Percentiles rank a stretch among this genome's conserved stretches.
Evolutionary conservation across 2,329 filamentous ascomycete genomes (phyloP).

Genomic region (Botrytis medusae): DNA sequence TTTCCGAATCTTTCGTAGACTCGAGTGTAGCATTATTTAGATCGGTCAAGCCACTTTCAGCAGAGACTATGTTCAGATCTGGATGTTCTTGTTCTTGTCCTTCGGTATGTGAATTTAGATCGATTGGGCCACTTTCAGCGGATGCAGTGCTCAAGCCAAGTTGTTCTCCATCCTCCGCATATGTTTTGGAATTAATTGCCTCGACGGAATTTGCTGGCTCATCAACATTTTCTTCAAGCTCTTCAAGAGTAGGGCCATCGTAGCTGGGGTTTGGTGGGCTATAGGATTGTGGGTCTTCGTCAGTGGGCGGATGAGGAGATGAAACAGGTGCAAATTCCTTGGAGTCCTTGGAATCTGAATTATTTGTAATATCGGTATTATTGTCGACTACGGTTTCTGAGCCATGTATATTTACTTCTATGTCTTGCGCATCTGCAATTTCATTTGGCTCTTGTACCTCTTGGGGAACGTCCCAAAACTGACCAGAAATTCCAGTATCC

Average conservation of each 20-base stretch:
- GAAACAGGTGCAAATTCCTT: not conserved
- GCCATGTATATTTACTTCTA: constrained; percentile 9
- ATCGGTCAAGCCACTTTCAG: not conserved
- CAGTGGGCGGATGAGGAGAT: constrained; percentile 10
- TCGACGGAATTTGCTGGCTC: not conserved
- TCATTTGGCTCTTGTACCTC: constrained; percentile 1
- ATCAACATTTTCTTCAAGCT: not conserved
- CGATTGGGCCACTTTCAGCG: not conserved
- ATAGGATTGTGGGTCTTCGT: not conserved
- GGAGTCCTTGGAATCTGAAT: not conserved
- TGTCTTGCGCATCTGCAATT: not conserved
- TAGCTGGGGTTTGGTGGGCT: constrained; percentile 2
- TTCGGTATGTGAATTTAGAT: not conserved
- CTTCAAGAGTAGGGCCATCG: not conserved
- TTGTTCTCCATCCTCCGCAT: not conserved
- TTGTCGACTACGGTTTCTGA: constrained; percentile 3
- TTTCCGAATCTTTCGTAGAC: not conserved
- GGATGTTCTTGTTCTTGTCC: not conserved
- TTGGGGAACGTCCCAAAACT: constrained; percentile 11
- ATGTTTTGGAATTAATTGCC: not conserved
- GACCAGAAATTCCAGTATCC: constrained; percentile 8
- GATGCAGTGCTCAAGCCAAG: not conserved
- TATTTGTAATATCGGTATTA: not conserved
- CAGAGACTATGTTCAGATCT: not conserved
- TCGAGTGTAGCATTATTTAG: not conserved